Conservation (phyloP, 73 alveolate genomes). For the Tetrahymena thermophila region DNA sequence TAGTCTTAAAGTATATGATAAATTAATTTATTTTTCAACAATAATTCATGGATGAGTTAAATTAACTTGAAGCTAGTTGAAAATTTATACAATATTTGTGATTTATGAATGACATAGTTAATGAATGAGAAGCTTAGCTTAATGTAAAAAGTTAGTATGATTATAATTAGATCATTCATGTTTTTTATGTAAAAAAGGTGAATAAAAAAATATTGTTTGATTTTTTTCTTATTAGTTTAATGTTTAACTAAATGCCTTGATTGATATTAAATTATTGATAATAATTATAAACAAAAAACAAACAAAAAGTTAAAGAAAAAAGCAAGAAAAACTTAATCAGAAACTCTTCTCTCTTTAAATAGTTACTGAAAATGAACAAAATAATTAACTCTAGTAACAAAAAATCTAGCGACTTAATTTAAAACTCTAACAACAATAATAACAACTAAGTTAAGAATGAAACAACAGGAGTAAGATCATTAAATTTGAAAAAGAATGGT, state of each 20-base stretch:
- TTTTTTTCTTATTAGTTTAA: neutral
- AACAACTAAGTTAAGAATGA: neutral
- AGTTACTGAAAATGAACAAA: neutral
- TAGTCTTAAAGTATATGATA: no score
- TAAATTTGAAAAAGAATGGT: neutral
- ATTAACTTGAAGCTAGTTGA: no score
- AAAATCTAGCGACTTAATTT: neutral
- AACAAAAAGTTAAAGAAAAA: neutral
- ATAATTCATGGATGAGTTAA: neutral
- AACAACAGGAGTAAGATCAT: neutral
- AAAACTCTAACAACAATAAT: neutral
- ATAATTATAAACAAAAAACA: neutral
- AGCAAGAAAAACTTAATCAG: neutral
- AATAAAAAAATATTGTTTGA: neutral
- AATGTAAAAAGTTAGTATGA: neutral
- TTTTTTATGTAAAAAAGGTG: neutral
- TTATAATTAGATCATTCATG: no score
- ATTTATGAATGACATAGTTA: no score
- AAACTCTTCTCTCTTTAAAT: neutral
- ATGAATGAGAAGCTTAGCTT: neutral
- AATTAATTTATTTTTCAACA: no score
- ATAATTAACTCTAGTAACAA: neutral
- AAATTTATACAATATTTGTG: no score
- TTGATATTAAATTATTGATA: neutral
- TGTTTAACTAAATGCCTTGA: neutral